Percentiles rank a stretch among this genome's conserved stretches.
phyloP scores from a whole-genome alignment of 371 early-diverging fungal genomes.

The Batkoa obscura region DNA sequence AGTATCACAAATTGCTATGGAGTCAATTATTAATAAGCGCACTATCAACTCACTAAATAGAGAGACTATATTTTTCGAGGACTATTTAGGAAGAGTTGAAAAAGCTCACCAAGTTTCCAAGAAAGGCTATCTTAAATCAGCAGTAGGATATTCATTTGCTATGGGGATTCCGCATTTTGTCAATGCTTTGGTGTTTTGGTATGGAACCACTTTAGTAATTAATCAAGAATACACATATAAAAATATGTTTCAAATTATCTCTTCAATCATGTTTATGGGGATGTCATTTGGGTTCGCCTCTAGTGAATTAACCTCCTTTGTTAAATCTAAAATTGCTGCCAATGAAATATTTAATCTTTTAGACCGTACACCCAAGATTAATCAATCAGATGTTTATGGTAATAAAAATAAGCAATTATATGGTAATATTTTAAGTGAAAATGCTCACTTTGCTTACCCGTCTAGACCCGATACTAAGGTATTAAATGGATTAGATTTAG shows the following conservation, averaged over 20 bases:
- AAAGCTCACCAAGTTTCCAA: slow-evolving; percentile 41
- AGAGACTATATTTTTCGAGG: slow-evolving; percentile 37
- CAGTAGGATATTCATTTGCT: slow-evolving; percentile 43
- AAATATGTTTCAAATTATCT: slow-evolving; percentile 40
- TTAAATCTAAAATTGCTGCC: slow-evolving; percentile 43
- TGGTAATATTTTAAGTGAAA: slow-evolving; percentile 48
- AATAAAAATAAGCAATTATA: slow-evolving; percentile 17
- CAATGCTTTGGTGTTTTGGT: slow-evolving; percentile 29
- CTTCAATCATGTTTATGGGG: slow-evolving; percentile 44
- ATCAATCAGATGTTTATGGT: slow-evolving; percentile 39
- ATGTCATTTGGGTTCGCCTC: slow-evolving; percentile 24
- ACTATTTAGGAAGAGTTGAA: slow-evolving; percentile 32
- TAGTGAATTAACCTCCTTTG: slow-evolving; percentile 20
- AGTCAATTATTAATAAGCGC: slow-evolving; percentile 66
- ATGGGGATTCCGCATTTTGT: slow-evolving; percentile 44
- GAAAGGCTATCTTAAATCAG: slow-evolving; percentile 27
- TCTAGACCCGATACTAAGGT: slow-evolving; percentile 35
- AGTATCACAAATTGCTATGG: slow-evolving; percentile 55
- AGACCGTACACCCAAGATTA: slow-evolving; percentile 19
- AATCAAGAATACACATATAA: slow-evolving; percentile 21
- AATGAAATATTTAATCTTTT: slow-evolving; percentile 53
- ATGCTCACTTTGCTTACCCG: slow-evolving; percentile 51
- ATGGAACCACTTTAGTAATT: slow-evolving; percentile 20
- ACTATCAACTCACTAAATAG: slow-evolving; percentile 69
- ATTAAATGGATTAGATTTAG: slow-evolving; percentile 33